Conservation (phyloP, 805 yeast species). For the Brettanomyces nanus region DNA sequence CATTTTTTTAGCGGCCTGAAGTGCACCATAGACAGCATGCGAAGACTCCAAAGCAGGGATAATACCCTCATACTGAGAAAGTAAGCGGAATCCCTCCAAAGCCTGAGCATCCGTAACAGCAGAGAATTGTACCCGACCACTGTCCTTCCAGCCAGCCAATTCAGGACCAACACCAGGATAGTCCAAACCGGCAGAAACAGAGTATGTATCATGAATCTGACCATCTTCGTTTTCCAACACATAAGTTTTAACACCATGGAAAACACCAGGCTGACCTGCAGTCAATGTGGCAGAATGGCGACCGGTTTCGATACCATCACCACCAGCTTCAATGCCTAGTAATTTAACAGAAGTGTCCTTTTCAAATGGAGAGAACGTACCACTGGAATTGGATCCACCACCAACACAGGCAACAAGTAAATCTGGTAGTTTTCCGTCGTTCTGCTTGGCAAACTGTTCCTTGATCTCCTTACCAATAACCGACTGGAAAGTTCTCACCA, state of each 20-base stretch:
- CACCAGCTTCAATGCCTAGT: constrained; percentile 98
- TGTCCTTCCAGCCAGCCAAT: constrained; percentile 87
- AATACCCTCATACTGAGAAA: constrained; percentile 93
- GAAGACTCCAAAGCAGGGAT: constrained; percentile 98
- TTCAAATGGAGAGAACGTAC: constrained; percentile 92
- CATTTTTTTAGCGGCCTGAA: constrained; percentile 80
- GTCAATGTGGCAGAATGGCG: constrained; percentile 91
- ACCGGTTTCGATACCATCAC: constrained; percentile 88
- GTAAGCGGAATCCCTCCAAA: constrained; percentile 75
- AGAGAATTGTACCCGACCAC: constrained; percentile 83
- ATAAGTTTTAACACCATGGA: constrained; percentile 95
- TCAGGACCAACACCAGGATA: constrained; percentile 99
- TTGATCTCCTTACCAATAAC: constrained; percentile 94
- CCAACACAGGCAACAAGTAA: constrained; percentile 98
- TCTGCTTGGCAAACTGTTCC: constrained; percentile 74
- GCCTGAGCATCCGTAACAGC: constrained; percentile 98
- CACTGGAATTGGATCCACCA: constrained; percentile 96
- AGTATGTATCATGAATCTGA: constrained; percentile 95
- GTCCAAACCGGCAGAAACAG: constrained; percentile 97
- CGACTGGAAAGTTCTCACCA: constrained; percentile 96
- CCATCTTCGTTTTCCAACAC: constrained; percentile 90
- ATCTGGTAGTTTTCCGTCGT: constrained; percentile 80
- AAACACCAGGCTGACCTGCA: constrained; percentile 94
- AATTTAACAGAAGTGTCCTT: constrained; percentile 68
- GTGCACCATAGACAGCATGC: constrained; percentile 91